phyloP scores from a whole-genome alignment of 352 stramenopile genomes.

The Pythium grandisporangium region DNA sequence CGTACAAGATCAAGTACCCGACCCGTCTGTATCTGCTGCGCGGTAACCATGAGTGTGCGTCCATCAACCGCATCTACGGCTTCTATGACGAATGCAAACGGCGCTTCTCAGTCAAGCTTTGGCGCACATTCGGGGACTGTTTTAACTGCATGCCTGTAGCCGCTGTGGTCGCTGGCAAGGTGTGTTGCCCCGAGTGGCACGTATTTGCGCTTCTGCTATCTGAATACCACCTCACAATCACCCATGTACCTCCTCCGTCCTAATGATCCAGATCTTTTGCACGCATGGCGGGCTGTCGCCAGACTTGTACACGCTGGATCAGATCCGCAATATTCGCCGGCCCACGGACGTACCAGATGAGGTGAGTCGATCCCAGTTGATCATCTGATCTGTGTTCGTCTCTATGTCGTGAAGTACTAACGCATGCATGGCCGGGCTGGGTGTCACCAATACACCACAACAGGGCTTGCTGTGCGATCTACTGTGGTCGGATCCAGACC shows the following conservation, averaged over 20 bases:
- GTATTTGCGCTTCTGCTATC: no score
- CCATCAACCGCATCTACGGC: slow-evolving; percentile 98
- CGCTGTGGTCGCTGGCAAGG: slow-evolving; percentile 93
- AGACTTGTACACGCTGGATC: slow-evolving; percentile 95
- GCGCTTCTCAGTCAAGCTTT: slow-evolving; percentile 90
- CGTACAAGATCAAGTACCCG: slow-evolving; percentile 99
- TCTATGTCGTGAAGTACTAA: neutral
- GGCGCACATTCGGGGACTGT: slow-evolving; percentile 94
- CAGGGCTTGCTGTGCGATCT: slow-evolving; percentile 76
- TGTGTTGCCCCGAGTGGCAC: slow-evolving; percentile 1
- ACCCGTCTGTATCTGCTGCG: slow-evolving; percentile 97
- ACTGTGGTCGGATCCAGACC: slow-evolving; percentile 83
- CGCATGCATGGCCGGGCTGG: no score
- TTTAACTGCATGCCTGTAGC: slow-evolving; percentile 98
- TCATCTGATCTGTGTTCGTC: neutral
- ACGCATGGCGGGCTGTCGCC: slow-evolving; percentile 93
- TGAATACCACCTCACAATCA: neutral
- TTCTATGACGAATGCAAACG: slow-evolving; percentile 99
- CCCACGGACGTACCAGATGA: slow-evolving; percentile 82
- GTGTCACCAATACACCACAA: no score
- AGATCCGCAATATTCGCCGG: slow-evolving; percentile 89
- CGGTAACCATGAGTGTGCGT: slow-evolving; percentile 98
- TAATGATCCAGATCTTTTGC: slow-evolving; percentile 95
- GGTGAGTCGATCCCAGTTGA: slow-evolving; percentile 7
- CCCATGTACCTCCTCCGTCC: neutral